Base-by-base conservation (phyloP, 2,329 filamentous ascomycete species). In the Cadophora sp. region DNA sequence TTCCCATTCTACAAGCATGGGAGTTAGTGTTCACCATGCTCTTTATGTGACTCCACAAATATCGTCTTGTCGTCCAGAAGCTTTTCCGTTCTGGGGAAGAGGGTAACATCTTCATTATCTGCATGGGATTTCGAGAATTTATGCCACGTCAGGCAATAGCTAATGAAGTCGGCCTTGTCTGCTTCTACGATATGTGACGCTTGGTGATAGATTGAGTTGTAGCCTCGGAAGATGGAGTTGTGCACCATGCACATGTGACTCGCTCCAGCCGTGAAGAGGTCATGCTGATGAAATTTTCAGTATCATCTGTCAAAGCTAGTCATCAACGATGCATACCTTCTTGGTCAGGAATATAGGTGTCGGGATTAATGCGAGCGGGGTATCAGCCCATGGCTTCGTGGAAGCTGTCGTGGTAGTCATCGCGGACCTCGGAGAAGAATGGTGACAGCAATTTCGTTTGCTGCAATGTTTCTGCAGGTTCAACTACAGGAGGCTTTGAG, bases 161-260 rank as follows among this genome's bases (percentile, higher is more conserved):
- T 82, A 66, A 89, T 78, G 71, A 90, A 89, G 73, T 85, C 83
- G 56, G 78, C 76, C 75, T 83, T 83, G 74, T 89, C 85, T 20
- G 76, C 75, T 2, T 82, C 80, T 11, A 80, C 75, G 50, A 89
- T 77, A 72, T 84, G 79, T 22, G 82, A 81, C 1, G 85, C 86
- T 75, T 89, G 87, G 43, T 83, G 81, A 75, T 85, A 87, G 73
- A 90, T 87, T 71, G 82, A 84, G 77, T 90, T 89, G 80, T 85
- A 87, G 62, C 86, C 86, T 56, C 87, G 85, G 70, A 89, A 83
- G 72, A 89, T 85, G 67, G 84, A 80, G 73, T 89, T 89, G 80
- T 89, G 87, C 59, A 89, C 79, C 64, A 89, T 77, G 7, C 83
- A 82, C 87, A 62, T 89, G 76, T 89, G 84, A 20, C 85, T 87